A percentile compares a stretch with the other conserved stretches of the same genome.
Evolutionary conservation across 805 yeast genomes (phyloP).

Genomic region (Candida alai): DNA sequence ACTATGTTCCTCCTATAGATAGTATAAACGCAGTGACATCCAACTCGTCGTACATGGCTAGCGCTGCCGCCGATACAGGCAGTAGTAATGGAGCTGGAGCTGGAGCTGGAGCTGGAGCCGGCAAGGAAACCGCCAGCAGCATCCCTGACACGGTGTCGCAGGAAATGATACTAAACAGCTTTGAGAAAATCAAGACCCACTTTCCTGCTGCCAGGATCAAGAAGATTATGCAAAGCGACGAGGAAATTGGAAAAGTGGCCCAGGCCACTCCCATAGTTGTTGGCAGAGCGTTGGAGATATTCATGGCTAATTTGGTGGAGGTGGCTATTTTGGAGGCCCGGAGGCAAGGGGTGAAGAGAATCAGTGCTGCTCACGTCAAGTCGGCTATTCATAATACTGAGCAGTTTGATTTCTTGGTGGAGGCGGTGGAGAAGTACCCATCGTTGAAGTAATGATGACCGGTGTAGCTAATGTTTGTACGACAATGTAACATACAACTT

Average conservation of each 20-base stretch:
- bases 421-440: slow-evolving; percentile 60
- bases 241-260: slow-evolving; percentile 97
- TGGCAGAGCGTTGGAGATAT: slow-evolving; percentile 90
- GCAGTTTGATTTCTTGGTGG: slow-evolving; percentile 89
- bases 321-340: slow-evolving; percentile 78
- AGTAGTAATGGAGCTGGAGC: background rate
- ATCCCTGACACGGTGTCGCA: slow-evolving; percentile 19
- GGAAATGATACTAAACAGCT: slow-evolving; percentile 30
- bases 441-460: slow-evolving; percentile 30
- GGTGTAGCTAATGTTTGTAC: too few relatives aligned
- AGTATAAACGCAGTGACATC: background rate
- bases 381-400: slow-evolving; percentile 82
- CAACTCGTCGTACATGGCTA: background rate
- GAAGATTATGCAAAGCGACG: slow-evolving; percentile 96
- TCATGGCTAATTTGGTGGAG: slow-evolving; percentile 84
- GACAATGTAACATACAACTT: too few relatives aligned
- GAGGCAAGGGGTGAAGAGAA: slow-evolving; percentile 69
- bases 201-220: slow-evolving; percentile 93
- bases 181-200: slow-evolving; percentile 65
- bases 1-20: slow-evolving; percentile 3
- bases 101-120: slow-evolving; percentile 2
- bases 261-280: slow-evolving; percentile 99
- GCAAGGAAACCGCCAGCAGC: slow-evolving; percentile 1
- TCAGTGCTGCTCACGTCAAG: slow-evolving; percentile 77
- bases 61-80: background rate